phyloP scores from a whole-genome alignment of 2,329 filamentous ascomycete species.

The Ceratocystiopsis sp. region DNA sequence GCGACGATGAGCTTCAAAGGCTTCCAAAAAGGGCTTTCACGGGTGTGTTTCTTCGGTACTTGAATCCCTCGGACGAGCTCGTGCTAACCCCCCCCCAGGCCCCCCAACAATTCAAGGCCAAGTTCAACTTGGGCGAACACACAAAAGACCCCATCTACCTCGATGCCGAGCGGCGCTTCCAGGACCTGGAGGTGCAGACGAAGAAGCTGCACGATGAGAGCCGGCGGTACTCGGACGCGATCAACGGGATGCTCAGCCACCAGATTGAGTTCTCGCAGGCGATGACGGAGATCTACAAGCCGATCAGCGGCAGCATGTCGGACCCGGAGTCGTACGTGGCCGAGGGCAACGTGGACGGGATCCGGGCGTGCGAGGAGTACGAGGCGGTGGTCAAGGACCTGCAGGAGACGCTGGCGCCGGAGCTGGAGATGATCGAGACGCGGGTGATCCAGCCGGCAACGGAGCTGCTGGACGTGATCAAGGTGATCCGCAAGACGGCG shows the following conservation, averaged over 20 bases:
- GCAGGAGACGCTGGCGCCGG: conserved; percentile 72
- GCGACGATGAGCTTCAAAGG: conserved; percentile 84
- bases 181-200: conserved; percentile 87
- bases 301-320: conserved; percentile 88
- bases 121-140: conserved; percentile 89
- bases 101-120: conserved; percentile 79
- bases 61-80: neutral
- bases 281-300: conserved; percentile 93
- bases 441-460: conserved; percentile 84
- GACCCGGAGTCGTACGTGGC: conserved; percentile 70
- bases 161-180: conserved; percentile 84
- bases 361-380: conserved; percentile 91
- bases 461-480: conserved; percentile 87
- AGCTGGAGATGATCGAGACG: conserved; percentile 93
- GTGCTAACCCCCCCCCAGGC: conserved; percentile 30
- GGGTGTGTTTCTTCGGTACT: conserved; percentile 34
- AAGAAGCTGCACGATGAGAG: conserved; percentile 96
- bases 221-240: conserved; percentile 92
- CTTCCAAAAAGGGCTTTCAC: conserved; percentile 73
- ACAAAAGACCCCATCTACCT: conserved; percentile 91
- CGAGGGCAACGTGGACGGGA: conserved; percentile 83
- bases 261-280: conserved; percentile 98
- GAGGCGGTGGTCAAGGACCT: conserved; percentile 79
- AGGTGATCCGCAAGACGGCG: conserved; percentile 77
- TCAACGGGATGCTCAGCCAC: conserved; percentile 93